A percentile compares a stretch with the other conserved stretches of the same genome.
Evolutionary conservation across 2,329 filamentous ascomycete species (phyloP).

Genomic region (Aureobasidium uvarum): DNA sequence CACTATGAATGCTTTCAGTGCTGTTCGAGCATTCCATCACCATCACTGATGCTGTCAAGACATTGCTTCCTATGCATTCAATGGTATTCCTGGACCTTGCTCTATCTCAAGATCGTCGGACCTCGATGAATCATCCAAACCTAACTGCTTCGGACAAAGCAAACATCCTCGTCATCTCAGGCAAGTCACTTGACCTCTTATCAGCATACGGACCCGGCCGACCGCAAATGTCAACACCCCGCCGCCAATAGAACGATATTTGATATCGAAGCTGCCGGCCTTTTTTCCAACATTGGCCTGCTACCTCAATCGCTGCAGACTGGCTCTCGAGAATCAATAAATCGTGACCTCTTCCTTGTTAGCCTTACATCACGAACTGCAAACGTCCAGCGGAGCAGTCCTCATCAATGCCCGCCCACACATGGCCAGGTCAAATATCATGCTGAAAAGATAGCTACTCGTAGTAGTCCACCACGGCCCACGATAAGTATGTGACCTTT

Average conservation of each 20-base stretch:
- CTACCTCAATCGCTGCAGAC: neutral
- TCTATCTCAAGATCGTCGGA: neutral
- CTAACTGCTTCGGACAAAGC: conserved; percentile 19
- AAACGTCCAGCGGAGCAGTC: neutral
- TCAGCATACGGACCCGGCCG: neutral
- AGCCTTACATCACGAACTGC: too few species aligned
- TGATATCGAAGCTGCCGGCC: neutral
- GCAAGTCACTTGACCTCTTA: conserved; percentile 15
- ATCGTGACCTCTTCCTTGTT: too few species aligned
- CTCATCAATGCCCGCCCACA: neutral
- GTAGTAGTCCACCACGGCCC: neutral
- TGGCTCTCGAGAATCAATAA: neutral
- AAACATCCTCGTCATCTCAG: conserved; percentile 8
- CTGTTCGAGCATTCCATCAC: neutral
- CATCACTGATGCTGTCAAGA: neutral
- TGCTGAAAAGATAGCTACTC: neutral
- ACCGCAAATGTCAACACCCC: neutral
- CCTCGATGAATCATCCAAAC: conserved; percentile 14
- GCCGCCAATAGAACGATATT: neutral
- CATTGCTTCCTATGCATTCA: neutral
- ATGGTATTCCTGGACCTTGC: neutral
- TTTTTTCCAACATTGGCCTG: neutral
- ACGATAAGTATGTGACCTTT: neutral
- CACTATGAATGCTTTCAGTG: neutral
- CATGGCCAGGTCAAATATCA: neutral